Base-by-base conservation (phyloP, 2,329 filamentous ascomycete species). In the Botrytis galanthina region DNA sequence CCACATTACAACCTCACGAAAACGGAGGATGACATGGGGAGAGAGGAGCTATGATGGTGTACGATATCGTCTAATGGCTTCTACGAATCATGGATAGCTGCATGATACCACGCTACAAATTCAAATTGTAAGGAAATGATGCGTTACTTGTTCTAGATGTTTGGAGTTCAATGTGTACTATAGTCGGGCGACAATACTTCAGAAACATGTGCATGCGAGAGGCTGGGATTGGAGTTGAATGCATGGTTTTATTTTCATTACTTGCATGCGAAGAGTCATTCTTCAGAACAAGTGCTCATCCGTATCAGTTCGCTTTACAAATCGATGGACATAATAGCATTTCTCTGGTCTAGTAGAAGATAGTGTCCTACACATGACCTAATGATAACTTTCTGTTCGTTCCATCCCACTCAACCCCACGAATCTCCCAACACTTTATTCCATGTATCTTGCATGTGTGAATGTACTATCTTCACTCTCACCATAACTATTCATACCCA, bases 1-100 rank as follows among this genome's bases (percentile, higher is more conserved):
- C 84, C 86, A 63, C 82, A 80, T 74, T 86, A 88, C 79, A 82
- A 84, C 73, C 79, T 84, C 71, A 79, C 78, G 3, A 75, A 77
- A 22, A 79, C 78, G 70, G 64, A 46, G 51, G 60, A 42, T 68
- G 60, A 51, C 42, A 46, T 57, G 8, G 71, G 69, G 12, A 60
- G 26, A 32, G 22, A 70, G 29, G 42, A 67, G 18, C 46, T 72
- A 32, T 46, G n/a, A 67, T 18, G 32, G 32, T 62, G 39, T 9
- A 32, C 26, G 29, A 35, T 37, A 35, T 22, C 16, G 32, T 1
- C 8, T 14, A 3, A n/a, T 26, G 42, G 32, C 63, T n/a, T 66
- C 10, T 66, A 66, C 20, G 29, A 66, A 9, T 26, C 7, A 26
- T 48, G 42, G 4, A 44, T 63, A 63, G 26, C 39, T 18, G 61